Percentiles rank a stretch among this genome's conserved stretches.
These are phyloP conservation scores for Hypocrella siamensis DNA, from an alignment of 2,329 filamentous ascomycete species.

Conservation along the genomic window DNA sequence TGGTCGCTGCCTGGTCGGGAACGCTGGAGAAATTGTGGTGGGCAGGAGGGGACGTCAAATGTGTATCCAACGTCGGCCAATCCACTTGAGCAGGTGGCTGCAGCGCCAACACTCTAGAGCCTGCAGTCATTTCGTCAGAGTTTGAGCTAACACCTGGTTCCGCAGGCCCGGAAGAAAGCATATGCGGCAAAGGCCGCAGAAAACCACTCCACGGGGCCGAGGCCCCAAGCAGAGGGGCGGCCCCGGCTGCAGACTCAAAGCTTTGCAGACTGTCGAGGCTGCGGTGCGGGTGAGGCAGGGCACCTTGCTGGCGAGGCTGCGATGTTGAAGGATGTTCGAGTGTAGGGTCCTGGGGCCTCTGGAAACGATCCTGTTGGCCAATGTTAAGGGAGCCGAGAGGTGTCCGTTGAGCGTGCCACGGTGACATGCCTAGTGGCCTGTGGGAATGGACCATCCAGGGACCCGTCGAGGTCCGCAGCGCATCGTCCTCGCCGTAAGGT, in stretches of 20 bases:
- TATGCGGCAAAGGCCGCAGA: too few relatives aligned
- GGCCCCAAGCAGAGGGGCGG: constrained; percentile 1
- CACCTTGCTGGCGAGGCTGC: constrained; percentile 1
- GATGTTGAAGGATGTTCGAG: not conserved
- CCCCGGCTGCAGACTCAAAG: not conserved
- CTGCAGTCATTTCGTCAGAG: not conserved
- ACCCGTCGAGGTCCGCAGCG: constrained; percentile 11
- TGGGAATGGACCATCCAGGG: constrained; percentile 11
- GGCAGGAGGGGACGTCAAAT: too few relatives aligned
- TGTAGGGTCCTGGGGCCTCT: too few relatives aligned
- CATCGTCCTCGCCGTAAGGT: constrained; percentile 10
- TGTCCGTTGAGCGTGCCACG: constrained; percentile 9
- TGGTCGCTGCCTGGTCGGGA: constrained; percentile 7
- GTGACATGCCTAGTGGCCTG: constrained; percentile 7
- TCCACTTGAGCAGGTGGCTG: constrained; percentile 1
- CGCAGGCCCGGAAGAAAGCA: not conserved
- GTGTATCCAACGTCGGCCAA: constrained; percentile 7
- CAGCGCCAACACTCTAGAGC: constrained; percentile 1
- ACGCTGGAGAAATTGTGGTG: too few relatives aligned
- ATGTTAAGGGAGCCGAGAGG: too few relatives aligned
- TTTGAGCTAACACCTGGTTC: not conserved
- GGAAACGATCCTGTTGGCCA: too few relatives aligned
- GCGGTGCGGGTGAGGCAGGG: constrained; percentile 3
- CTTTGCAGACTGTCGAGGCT: constrained; percentile 2
- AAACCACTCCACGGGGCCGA: too few relatives aligned